A percentile compares a stretch with the other conserved stretches of the same genome.
Conservation (phyloP, 148 eudicot species). For the Nepenthes mirabilis region DNA sequence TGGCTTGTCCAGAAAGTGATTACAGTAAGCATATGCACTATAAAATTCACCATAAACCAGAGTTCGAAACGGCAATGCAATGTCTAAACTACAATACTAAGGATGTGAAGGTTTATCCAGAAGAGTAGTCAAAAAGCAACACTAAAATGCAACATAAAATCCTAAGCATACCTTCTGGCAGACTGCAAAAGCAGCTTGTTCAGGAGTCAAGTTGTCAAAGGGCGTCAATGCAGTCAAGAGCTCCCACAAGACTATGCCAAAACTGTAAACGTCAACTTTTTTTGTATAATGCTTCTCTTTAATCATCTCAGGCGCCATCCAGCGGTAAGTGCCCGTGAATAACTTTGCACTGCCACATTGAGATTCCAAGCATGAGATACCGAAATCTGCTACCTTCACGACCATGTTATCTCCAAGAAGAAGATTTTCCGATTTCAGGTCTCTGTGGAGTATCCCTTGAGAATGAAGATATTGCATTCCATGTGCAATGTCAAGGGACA, state of each 20-base stretch:
- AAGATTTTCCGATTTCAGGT: constrained; percentile 89
- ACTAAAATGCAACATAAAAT: neutral
- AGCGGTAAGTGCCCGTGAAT: constrained; percentile 90
- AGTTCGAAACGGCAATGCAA: too few relatives aligned
- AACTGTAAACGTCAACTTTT: constrained; percentile 97
- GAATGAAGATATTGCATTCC: constrained; percentile 98
- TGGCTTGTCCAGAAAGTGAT: too few relatives aligned
- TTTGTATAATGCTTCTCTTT: constrained; percentile 76
- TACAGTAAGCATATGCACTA: too few relatives aligned
- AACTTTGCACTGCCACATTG: constrained; percentile 86
- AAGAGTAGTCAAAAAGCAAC: neutral
- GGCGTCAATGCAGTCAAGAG: constrained; percentile 82
- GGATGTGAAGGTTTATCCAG: too few relatives aligned
- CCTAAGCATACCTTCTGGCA: constrained; percentile 73
- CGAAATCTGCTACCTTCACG: constrained; percentile 97
- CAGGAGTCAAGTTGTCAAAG: constrained; percentile 94
- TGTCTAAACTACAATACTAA: too few relatives aligned
- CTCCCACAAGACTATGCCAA: constrained; percentile 95
- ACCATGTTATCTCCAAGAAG: constrained; percentile 79
- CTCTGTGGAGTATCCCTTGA: constrained; percentile 87
- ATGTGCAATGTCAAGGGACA: constrained; percentile 78
- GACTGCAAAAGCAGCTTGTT: constrained; percentile 98
- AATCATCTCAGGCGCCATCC: constrained; percentile 99
- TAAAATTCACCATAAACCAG: too few relatives aligned
- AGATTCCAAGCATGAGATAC: constrained; percentile 93